These are phyloP conservation scores for Gleditsia sinensis DNA, from an alignment of 306 rosid species.

Conservation along the genomic window DNA sequence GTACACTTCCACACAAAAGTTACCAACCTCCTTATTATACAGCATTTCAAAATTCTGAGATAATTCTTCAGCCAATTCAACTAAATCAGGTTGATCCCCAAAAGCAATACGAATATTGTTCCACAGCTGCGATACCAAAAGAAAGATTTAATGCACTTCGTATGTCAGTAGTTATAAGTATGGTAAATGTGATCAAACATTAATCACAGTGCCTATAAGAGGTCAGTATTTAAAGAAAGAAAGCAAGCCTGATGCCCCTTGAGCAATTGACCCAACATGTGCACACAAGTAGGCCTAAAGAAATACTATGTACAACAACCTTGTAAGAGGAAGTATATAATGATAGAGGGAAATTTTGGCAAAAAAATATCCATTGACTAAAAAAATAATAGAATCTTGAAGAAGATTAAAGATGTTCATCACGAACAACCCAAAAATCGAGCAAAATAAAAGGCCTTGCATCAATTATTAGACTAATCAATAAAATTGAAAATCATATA, in stretches of 20 bases:
- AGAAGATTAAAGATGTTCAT: background rate
- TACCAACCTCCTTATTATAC: constrained; percentile 76
- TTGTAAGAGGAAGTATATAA: background rate
- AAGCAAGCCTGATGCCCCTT: constrained; percentile 9
- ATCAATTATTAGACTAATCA: background rate
- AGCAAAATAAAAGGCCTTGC: background rate
- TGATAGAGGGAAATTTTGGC: constrained; percentile 8
- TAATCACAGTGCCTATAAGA: constrained; percentile 1
- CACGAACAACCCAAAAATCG: background rate
- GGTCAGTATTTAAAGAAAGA: constrained; percentile 22
- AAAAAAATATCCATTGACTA: background rate
- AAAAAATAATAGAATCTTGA: background rate
- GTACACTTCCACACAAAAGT: constrained; percentile 17
- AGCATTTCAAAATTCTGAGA: constrained; percentile 72
- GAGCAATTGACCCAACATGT: constrained; percentile 5
- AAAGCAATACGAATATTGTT: constrained; percentile 77
- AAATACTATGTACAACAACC: background rate
- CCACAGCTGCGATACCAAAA: constrained; percentile 79
- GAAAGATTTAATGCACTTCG: constrained; percentile 24
- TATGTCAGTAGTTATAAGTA: constrained; percentile 2
- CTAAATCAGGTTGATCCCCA: constrained; percentile 86
- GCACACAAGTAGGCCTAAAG: constrained; percentile 7
- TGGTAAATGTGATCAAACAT: constrained; percentile 9
- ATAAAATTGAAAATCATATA: background rate
- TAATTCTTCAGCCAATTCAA: constrained; percentile 80